phyloP scores from a whole-genome alignment of 345 rosid genomes.

The Sapria himalayana region DNA sequence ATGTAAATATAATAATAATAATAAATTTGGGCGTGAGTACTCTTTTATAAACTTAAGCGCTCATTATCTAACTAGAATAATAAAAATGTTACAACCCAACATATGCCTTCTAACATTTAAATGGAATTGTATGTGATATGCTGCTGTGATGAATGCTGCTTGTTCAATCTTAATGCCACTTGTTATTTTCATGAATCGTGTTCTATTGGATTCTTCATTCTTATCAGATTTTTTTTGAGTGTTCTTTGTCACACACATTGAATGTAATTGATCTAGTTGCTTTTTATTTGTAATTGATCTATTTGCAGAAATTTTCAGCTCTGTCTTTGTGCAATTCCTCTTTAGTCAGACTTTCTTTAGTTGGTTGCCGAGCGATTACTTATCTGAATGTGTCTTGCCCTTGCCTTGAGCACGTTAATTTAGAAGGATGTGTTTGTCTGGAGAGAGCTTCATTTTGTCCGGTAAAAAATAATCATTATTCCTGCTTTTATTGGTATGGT shows the following conservation, averaged over 20 bases:
- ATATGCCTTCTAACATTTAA: no score
- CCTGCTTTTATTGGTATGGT: background rate
- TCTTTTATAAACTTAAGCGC: no score
- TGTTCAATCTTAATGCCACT: no score
- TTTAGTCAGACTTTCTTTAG: conserved; percentile 63
- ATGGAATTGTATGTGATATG: no score
- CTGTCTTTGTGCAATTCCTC: conserved; percentile 61
- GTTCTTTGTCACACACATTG: background rate
- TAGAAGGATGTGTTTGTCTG: conserved; percentile 97
- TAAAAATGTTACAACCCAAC: no score
- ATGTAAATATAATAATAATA: no score
- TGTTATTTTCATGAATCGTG: no score
- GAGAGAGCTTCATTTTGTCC: conserved; percentile 76
- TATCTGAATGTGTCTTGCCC: conserved; percentile 68
- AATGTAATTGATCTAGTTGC: background rate
- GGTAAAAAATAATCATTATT: conserved; percentile 24
- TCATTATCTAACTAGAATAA: no score
- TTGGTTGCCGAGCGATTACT: conserved; percentile 70
- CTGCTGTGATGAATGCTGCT: no score
- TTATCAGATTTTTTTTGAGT: no score
- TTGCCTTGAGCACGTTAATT: conserved; percentile 54
- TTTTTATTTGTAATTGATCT: conserved; percentile 8
- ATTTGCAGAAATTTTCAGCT: conserved; percentile 70
- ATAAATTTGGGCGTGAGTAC: no score
- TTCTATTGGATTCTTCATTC: no score